A percentile compares a stretch with the other conserved stretches of the same genome.
phyloP scores from a whole-genome alignment of 495 filamentous ascomycete genomes.

The Massariosphaeria phaeospora region DNA sequence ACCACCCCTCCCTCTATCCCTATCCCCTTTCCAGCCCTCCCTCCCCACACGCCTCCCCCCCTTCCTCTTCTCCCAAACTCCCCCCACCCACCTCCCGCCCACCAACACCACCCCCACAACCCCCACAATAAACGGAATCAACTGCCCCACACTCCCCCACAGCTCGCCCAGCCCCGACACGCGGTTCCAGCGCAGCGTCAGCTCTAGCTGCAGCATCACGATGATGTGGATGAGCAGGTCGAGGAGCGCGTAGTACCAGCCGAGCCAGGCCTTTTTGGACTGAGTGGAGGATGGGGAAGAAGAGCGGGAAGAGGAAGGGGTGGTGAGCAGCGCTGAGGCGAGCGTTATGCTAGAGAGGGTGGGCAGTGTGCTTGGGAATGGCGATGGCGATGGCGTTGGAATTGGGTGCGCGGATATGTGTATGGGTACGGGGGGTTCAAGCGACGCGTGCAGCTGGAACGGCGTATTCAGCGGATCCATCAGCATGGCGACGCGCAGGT shows the following conservation, averaged over 20 bases:
- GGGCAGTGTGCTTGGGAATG: not conserved
- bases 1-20: not conserved
- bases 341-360: not conserved
- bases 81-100: conserved; percentile 20
- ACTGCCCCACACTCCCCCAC: conserved; percentile 31
- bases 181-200: conserved; percentile 34
- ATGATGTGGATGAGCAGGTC: conserved; percentile 16
- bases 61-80: not conserved
- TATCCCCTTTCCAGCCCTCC: not conserved
- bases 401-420: not conserved
- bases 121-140: conserved; percentile 36
- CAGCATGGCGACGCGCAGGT: conserved; percentile 1
- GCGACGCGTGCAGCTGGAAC: conserved; percentile 2
- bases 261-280: conserved; percentile 5
- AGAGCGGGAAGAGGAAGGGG: not conserved
- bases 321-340: conserved; percentile 6
- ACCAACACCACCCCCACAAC: conserved; percentile 31
- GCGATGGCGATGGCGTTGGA: not conserved
- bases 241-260: conserved; percentile 5
- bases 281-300: too few species aligned
- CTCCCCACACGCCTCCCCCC: not conserved
- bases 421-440: too few species aligned
- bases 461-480: conserved; percentile 13
- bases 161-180: conserved; percentile 29
- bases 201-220: conserved; percentile 34